Base-by-base conservation (phyloP, 148 eudicot species). In the Silene uniflora region DNA sequence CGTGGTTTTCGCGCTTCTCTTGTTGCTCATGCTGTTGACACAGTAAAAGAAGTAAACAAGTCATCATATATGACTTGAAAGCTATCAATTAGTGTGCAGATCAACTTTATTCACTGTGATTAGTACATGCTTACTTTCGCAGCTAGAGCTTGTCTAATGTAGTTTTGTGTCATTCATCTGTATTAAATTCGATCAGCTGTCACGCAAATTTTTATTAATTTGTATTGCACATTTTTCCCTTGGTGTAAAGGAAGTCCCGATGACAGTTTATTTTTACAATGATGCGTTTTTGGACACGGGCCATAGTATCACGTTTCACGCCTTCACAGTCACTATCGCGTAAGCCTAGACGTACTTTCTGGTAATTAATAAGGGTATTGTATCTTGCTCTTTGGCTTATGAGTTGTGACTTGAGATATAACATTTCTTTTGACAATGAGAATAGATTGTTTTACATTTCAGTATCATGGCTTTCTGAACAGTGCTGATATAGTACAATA, bases 1-100 rank as follows among this genome's bases (percentile, higher is more conserved):
- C 75, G 21, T 83, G 76, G 39, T 78, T 83, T 76, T 75, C 83
- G 56, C 84, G 83, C 78, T 74, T 81, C 69, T 72, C 83, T 66
- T 81, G 88, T 67, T 84, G 92, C 75, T 69, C 81, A 67, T 71
- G 71, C 64, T 67, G 86, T 70, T 74, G 22, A 76, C 66, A 73
- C 27, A 12, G 19, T 6, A 55, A 17, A 69, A 23, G 55, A 47
- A 13, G 35, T 58, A 47, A 69, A 69, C 73, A 46, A 69, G 24
- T 69, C 14, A 13, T 29, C 9, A 39, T 39, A 21, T 23, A 46
- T 69, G 23, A 47, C 32, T 19, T 29, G 32, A 60, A 16, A 59
- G 29, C 29, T 68, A 69, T 18, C 49, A 70, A 72, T 64, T 63
- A 72, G 76, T 72, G 22, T 55, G 49, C 54, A 71, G 73, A 69